Evolutionary conservation across 2,329 filamentous ascomycete genomes (phyloP), one percentile per base, ranked within the genome.

Genomic region (Scleromitrula shiraiana): DNA sequence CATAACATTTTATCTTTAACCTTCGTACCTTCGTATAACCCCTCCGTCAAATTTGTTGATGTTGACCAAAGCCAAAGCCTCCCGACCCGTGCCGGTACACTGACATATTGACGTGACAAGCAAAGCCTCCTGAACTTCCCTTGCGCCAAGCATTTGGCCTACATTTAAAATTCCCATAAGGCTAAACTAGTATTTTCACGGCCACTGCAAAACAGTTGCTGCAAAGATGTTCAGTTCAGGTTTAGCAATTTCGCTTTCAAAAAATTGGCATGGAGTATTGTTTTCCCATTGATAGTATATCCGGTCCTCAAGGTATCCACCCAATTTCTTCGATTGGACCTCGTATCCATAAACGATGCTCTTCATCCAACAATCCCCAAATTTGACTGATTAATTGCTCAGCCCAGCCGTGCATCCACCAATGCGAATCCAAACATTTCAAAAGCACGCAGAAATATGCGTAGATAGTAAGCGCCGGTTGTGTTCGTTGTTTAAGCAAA

Each of bases 391-490:
- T 59, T 7, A 69, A 51, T 50, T 67, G 61, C 15, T 53, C 54
- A 1, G 60, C 59, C 62, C 65, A 67, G 0, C 67, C 66, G 41
- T 66, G 59, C 20, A 67, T 56, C 64, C 65, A 70, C 66, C 66
- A 67, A 35, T 60, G 49, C 5, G 50, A 50, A 48, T 66, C 64
- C 45, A 67, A 53, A 26, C 53, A 53, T 44, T 62, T 64, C 37
- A 66, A 56, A 5, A 68, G 43, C 10, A 67, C 61, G 14, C 62
- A 63, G 40, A 64, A 68, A 38, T 65, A 62, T 14, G 61, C 63
- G 48, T 66, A 66, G 12, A 70, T 66, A 33, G 58, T 59, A 5
- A 69, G 49, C 2, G 63, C 58, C 47, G 63, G 60, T 38, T 64
- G 59, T 29, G 61, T 62, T 48, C 62, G 63, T 30, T 55, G 52